These are phyloP conservation scores for Fusarium sambucinum DNA, from an alignment of 2,329 filamentous ascomycete species.

Conservation along the genomic window DNA sequence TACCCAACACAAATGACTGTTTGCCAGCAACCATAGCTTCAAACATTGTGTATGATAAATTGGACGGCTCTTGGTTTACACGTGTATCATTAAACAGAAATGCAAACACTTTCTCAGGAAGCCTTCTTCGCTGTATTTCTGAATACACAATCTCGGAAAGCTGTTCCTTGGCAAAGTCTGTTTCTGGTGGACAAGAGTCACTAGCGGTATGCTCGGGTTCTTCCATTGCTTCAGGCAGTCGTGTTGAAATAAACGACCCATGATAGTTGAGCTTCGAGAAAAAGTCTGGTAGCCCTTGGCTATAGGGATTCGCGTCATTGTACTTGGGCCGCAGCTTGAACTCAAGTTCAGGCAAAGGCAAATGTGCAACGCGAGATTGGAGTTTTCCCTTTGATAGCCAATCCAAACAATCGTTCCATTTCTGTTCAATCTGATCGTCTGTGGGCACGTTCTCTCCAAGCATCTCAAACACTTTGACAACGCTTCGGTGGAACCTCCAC, in stretches of 20 bases:
- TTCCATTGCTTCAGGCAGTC: background rate
- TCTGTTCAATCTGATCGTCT: background rate
- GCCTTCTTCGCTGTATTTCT: background rate
- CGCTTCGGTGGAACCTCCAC: background rate
- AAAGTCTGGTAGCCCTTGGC: rapidly evolving
- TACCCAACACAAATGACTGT: rapidly evolving
- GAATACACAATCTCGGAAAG: background rate
- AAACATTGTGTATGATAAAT: rapidly evolving
- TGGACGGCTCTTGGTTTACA: rapidly evolving
- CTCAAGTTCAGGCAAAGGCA: background rate
- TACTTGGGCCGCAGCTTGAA: rapidly evolving
- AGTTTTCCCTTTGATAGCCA: background rate
- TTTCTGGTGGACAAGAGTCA: background rate
- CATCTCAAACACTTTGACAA: background rate
- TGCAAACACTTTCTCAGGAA: background rate
- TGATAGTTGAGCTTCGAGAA: background rate
- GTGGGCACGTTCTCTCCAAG: rapidly evolving
- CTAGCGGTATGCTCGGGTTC: rapidly evolving
- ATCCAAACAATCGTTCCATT: background rate
- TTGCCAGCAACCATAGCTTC: rapidly evolving
- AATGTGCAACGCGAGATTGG: rapidly evolving
- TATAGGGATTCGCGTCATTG: rapidly evolving
- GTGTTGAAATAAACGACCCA: background rate
- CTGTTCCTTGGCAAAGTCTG: background rate
- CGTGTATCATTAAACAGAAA: background rate